Evolutionary conservation across 306 rosid genomes (phyloP).

Genomic region (Citrullus mucosospermus): DNA sequence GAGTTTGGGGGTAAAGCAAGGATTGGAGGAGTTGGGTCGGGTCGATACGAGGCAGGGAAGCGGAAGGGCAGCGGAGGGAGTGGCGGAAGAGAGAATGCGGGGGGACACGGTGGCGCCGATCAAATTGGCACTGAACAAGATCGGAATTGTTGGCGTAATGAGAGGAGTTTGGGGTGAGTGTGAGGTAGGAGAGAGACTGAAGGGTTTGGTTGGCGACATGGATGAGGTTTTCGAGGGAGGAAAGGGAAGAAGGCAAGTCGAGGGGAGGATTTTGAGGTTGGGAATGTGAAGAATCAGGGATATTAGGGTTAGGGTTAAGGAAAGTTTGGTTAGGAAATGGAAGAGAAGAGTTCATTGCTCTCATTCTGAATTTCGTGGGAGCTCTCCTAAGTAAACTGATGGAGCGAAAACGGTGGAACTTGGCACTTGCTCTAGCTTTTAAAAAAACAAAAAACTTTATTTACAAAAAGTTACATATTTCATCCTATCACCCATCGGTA

Average conservation of each 20-base stretch:
- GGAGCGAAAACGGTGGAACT: too few relatives aligned
- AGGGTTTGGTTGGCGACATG: slow-evolving; percentile 19
- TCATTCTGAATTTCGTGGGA: neutral
- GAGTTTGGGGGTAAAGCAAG: slow-evolving; percentile 43
- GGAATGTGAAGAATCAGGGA: neutral
- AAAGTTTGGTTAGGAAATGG: slow-evolving; percentile 11
- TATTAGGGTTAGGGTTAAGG: slow-evolving; percentile 19
- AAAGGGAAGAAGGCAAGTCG: slow-evolving; percentile 23
- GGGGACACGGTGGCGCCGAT: slow-evolving; percentile 44
- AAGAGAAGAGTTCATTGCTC: slow-evolving; percentile 5
- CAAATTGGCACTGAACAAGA: slow-evolving; percentile 37
- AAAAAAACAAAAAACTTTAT: too few relatives aligned
- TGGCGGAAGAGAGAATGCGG: slow-evolving; percentile 50
- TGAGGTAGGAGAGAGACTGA: slow-evolving; percentile 23
- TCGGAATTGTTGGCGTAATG: neutral
- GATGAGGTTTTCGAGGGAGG: slow-evolving; percentile 42
- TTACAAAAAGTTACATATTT: too few relatives aligned
- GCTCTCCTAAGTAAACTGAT: neutral
- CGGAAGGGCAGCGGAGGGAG: slow-evolving; percentile 49
- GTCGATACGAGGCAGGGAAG: slow-evolving; percentile 16
- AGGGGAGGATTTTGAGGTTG: slow-evolving; percentile 7
- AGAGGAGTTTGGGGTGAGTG: slow-evolving; percentile 18
- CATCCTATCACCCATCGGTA: too few relatives aligned
- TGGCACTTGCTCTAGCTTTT: too few relatives aligned
- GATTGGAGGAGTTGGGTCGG: slow-evolving; percentile 13